Evolutionary conservation across 345 rosid species (phyloP), one percentile per base, ranked within the genome.

Genomic region (Gossypium raimondii): DNA sequence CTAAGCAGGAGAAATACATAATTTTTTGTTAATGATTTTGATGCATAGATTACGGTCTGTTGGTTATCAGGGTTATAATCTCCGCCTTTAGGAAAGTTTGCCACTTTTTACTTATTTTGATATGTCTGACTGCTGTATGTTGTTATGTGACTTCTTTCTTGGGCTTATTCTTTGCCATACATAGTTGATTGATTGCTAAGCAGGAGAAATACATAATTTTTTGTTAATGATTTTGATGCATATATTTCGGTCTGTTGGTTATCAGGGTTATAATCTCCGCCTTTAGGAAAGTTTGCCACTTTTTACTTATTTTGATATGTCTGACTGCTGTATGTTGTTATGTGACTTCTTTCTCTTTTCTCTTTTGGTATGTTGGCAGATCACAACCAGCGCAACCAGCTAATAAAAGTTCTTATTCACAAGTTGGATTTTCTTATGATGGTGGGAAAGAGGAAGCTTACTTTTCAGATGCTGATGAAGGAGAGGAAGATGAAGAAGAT

Each of bases 351-450:
- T 56, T 53, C 58, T 34, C 11, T 55, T 14, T 34, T 13, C 9
- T 60, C 34, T 52, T 72, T 18, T n/a, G 75, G 57, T 18, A 53
- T 81, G 14, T 78, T 48, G 70, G 80, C 73, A 88, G 92, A 78
- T 67, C 93, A 71, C 94, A 90, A 80, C 81, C 79, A 27, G 81
- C 81, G 59, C 98, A 89, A 65, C 82, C 88, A 76, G 87, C 87
- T 38, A 90, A 71, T 84, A 93, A 88, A 85, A 94, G 97, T 50
- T 78, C 97, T 7, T 96, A 96, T 76, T 93, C 99, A 3, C 93
- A 96, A 83, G 98, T 96, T 68, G 97, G 91, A 3, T 96, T 95
- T 80, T 95, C 97, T 59, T 95, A 95, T 85, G 89, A 81, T 78
- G 97, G 88, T 72, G 89, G 85, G 56, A 96, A 89, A 69, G 93